Conservation (phyloP, 331 rosid species). For the Phaseolus coccineus region DNA sequence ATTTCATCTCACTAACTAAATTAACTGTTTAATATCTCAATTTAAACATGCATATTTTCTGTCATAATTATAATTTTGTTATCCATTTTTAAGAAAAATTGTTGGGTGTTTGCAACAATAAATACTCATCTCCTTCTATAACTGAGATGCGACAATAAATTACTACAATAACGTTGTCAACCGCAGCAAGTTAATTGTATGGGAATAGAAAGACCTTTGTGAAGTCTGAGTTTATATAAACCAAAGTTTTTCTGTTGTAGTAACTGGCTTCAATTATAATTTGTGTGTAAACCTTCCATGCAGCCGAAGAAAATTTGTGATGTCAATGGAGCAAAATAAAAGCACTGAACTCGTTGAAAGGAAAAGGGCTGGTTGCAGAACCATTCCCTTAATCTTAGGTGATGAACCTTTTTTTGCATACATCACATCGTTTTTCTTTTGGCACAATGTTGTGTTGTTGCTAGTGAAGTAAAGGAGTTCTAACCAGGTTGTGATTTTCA, state of each 20-base stretch:
- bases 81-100: background rate
- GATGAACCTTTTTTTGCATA: background rate
- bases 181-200: background rate
- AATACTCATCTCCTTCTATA: background rate
- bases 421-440: background rate
- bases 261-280: constrained; percentile 21
- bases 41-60: too few species aligned
- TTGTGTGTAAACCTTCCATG: constrained; percentile 14
- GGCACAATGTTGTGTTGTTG: background rate
- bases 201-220: constrained; percentile 34
- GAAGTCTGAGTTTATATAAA: background rate
- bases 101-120: background rate
- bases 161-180: constrained; percentile 20
- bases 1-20: background rate
- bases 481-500: constrained; percentile 22
- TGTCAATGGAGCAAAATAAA: constrained; percentile 49
- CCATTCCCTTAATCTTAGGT: constrained; percentile 82
- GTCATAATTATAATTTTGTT: background rate
- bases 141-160: constrained; percentile 3
- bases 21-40: background rate
- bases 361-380: constrained; percentile 74
- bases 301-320: constrained; percentile 50
- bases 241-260: constrained; percentile 1
- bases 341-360: constrained; percentile 34
- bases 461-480: background rate